These are phyloP conservation scores for Solanum piurae DNA, from an alignment of 257 asterid species.

Conservation along the genomic window DNA sequence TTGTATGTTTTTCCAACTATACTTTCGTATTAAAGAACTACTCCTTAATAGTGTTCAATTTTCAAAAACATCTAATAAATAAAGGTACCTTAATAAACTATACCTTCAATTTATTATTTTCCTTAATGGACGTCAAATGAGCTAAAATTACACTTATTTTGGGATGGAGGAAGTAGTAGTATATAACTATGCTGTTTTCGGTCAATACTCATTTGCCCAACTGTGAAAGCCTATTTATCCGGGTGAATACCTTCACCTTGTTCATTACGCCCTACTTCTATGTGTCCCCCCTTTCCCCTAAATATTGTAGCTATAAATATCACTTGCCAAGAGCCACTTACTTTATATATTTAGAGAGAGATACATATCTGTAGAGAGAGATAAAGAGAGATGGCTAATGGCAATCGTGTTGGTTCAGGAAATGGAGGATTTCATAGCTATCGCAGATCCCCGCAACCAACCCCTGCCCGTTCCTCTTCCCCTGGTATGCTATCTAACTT, in stretches of 20 bases:
- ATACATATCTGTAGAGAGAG: neutral
- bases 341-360: neutral
- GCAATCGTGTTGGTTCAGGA: conserved; percentile 17
- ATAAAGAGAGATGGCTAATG: neutral
- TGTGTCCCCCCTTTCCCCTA: conserved; percentile 10
- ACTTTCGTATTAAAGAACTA: neutral
- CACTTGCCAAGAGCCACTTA: neutral
- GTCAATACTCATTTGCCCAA: conserved; percentile 34
- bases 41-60: neutral
- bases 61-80: neutral
- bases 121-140: neutral
- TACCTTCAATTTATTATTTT: neutral
- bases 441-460: conserved; percentile 27
- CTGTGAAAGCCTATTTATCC: conserved; percentile 27
- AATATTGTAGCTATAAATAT: conserved; percentile 17
- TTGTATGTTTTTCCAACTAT: neutral
- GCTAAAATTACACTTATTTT: neutral
- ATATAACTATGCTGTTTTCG: neutral
- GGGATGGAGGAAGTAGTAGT: neutral
- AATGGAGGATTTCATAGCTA: conserved; percentile 52
- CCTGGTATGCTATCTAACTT: neutral
- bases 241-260: conserved; percentile 49
- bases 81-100: neutral
- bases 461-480: neutral
- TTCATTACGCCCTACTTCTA: conserved; percentile 46